Conservation (phyloP, 2,329 filamentous ascomycete species). For the Colletotrichum sp. region DNA sequence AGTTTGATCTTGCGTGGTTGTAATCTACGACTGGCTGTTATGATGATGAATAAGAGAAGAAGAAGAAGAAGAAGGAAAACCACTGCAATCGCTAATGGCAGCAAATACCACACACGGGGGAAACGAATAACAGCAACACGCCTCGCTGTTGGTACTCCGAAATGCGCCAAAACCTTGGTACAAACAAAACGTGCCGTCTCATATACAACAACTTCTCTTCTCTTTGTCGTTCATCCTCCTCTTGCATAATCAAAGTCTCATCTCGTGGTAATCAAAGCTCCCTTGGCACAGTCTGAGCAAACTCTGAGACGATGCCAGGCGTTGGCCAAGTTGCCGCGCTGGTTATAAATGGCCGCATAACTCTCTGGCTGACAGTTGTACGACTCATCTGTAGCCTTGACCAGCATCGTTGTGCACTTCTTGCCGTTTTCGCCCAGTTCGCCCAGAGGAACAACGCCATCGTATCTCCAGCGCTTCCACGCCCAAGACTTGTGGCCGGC, state of each 20-base stretch:
- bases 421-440: conserved; percentile 27
- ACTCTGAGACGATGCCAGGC: conserved; percentile 66
- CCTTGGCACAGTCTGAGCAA: conserved; percentile 35
- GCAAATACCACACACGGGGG: not conserved
- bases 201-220: not conserved
- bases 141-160: not conserved
- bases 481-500: conserved; percentile 61
- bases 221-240: not conserved
- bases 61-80: not conserved
- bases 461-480: conserved; percentile 69
- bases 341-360: conserved; percentile 65
- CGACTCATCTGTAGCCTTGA: conserved; percentile 70
- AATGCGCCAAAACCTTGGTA: not conserved
- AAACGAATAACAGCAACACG: not conserved
- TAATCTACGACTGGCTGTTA: not conserved
- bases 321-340: conserved; percentile 69
- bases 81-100: not conserved
- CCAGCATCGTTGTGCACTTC: conserved; percentile 58
- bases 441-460: conserved; percentile 46
- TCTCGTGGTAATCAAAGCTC: not conserved
- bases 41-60: not conserved
- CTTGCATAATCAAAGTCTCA: not conserved
- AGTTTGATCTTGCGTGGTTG: too few relatives aligned
- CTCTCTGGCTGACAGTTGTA: conserved; percentile 72
- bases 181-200: not conserved